Conservation (phyloP, 2,329 filamentous ascomycete genomes). For the Leptographium radiaticola region DNA sequence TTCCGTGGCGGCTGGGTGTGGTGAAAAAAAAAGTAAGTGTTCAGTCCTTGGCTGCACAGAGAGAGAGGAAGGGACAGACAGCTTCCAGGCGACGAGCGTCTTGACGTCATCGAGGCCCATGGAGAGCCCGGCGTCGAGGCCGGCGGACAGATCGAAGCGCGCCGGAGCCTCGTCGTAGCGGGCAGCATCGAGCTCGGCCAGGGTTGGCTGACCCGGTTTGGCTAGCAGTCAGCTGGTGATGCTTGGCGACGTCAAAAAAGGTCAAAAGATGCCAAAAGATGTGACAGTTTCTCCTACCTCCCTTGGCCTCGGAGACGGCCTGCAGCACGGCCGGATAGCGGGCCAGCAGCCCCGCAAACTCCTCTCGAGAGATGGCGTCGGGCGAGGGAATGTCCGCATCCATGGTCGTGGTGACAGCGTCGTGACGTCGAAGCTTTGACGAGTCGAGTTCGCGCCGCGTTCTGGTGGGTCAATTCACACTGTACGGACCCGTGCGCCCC, state of each 20-base stretch:
- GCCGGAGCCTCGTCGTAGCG: conserved; percentile 42
- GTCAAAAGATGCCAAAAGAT: no score
- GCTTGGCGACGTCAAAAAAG: neutral
- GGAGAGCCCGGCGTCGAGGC: conserved; percentile 18
- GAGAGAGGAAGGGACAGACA: conserved; percentile 31
- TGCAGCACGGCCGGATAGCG: conserved; percentile 23
- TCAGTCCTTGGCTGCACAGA: no score
- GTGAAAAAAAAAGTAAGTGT: no score
- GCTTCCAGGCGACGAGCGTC: conserved; percentile 55
- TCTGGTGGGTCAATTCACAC: no score
- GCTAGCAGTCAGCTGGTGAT: conserved; percentile 15
- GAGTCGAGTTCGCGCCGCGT: no score
- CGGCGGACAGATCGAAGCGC: conserved; percentile 20
- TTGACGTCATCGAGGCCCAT: conserved; percentile 47
- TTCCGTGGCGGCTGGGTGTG: conserved; percentile 35
- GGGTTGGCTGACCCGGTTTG: conserved; percentile 35
- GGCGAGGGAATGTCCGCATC: neutral
- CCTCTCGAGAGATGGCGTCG: neutral
- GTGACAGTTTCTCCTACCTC: conserved; percentile 18
- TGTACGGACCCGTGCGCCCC: no score
- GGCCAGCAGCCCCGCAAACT: conserved; percentile 4
- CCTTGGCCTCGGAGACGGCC: conserved; percentile 30
- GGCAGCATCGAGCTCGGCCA: conserved; percentile 45
- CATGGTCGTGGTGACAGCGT: neutral
- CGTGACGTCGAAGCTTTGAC: no score